phyloP scores from a whole-genome alignment of 2,329 filamentous ascomycete genomes.

The Paecilomyces dactylethromorphus region DNA sequence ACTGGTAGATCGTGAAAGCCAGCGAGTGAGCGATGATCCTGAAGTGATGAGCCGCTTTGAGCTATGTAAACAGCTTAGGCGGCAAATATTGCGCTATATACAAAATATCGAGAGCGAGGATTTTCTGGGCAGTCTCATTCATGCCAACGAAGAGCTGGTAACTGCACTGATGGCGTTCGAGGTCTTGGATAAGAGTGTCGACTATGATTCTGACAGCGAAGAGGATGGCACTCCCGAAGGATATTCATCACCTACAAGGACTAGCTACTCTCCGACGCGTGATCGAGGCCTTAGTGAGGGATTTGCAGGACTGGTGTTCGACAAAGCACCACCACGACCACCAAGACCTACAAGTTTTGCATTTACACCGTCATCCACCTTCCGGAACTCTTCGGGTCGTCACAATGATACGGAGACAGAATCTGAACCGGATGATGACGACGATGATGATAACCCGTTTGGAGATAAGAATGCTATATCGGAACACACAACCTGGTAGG shows the following conservation, averaged over 20 bases:
- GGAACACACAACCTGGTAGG: conserved; percentile 31
- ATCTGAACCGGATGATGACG: conserved; percentile 49
- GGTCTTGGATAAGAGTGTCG: conserved; percentile 65
- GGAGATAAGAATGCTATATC: conserved; percentile 66
- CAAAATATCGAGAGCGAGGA: conserved; percentile 86
- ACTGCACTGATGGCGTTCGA: conserved; percentile 90
- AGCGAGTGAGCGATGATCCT: conserved; percentile 79
- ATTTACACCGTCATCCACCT: conserved; percentile 3
- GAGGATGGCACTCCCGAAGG: conserved; percentile 41
- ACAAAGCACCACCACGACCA: conserved; percentile 36
- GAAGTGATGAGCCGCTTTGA: conserved; percentile 74
- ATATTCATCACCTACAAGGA: conserved; percentile 18
- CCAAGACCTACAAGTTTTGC: conserved; percentile 56
- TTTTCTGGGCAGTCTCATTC: conserved; percentile 82
- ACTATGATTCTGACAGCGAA: conserved; percentile 60
- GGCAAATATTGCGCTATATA: conserved; percentile 85
- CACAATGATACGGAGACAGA: conserved; percentile 53
- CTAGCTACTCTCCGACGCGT: conserved; percentile 5
- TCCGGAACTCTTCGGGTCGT: conserved; percentile 12
- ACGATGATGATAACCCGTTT: conserved; percentile 84
- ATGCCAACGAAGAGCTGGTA: conserved; percentile 94
- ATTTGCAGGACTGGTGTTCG: conserved; percentile 29
- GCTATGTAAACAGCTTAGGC: conserved; percentile 73
- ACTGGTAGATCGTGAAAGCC: conserved; percentile 80
- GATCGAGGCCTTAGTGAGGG: conserved; percentile 20